Base-by-base conservation (phyloP, 495 filamentous ascomycete genomes). In the Aspergillus sclerotiicarbonarius region DNA sequence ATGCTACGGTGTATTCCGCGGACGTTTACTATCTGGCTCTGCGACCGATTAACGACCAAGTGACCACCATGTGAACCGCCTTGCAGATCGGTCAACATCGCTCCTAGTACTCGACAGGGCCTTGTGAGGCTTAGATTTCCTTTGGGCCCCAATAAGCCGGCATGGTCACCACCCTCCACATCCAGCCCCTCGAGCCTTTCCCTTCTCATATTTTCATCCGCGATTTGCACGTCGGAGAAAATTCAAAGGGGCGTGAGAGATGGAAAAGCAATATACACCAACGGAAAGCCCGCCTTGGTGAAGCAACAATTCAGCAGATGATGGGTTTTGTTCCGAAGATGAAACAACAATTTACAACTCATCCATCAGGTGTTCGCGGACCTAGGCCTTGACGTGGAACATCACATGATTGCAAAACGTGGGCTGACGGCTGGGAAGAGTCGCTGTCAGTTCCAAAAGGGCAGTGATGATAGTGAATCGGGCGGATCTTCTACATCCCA, bases 341-440 rank as follows among this genome's bases (percentile, higher is more conserved):
- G 47, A 50, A 50, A 50, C 29, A 21, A 6, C 30, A 37, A 25
- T 45, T 56, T 47, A 51, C 53, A 53, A 44, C 57, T 47, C 49
- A 51, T 44, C 46, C 56, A 55, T 63, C 60, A 61, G 59, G 52
- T 56, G 58, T 51, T 51, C 52, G 20, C 33, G 32, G 33, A 45
- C 51, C 47, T 54, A 59, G 57, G 20, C 54, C 61, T 62, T 54
- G 59, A 62, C 54, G 50, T 59, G 60, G 57, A 61, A 54, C 47
- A 62, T 61, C 62, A 62, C 62, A 59, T 62, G 62, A 64, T 61
- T 64, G 51, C 30, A 51, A 54, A 62, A 58, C 60, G 56, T 62
- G 47, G 47, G 60, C 63, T 62, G 57, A 62, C 56, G 48, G 32
- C 20, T 35, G 21, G 29, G 43, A 33, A 21, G 41, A 49, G 37